These are phyloP conservation scores for Botrytis tulipae DNA, from an alignment of 2,329 filamentous ascomycete genomes.

Conservation along the genomic window DNA sequence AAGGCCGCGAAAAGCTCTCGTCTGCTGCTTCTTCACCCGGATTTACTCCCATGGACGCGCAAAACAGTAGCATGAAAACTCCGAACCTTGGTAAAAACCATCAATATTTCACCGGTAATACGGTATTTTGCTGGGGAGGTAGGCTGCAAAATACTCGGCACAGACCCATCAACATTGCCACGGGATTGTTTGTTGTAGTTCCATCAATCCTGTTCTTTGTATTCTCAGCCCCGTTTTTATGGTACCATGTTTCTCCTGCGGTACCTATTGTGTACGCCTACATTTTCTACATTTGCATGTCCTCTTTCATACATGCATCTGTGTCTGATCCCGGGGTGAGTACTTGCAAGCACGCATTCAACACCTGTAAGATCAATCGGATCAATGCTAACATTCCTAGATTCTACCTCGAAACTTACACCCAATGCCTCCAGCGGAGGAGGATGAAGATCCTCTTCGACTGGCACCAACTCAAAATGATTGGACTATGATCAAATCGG, in stretches of 20 bases:
- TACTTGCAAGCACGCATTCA: conserved; percentile 30
- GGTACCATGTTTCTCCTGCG: conserved; percentile 83
- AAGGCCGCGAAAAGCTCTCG: conserved; percentile 78
- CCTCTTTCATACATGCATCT: conserved; percentile 92
- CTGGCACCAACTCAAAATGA: conserved; percentile 85
- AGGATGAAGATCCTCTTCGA: conserved; percentile 76
- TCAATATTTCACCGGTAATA: conserved; percentile 93
- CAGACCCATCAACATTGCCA: conserved; percentile 84
- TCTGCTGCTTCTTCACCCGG: conserved; percentile 75
- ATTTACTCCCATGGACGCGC: conserved; percentile 50
- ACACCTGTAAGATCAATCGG: conserved; percentile 9
- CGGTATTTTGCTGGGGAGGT: conserved; percentile 81
- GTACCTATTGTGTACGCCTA: conserved; percentile 90
- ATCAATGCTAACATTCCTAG: conserved; percentile 46
- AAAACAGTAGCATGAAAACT: conserved; percentile 32
- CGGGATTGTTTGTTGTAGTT: conserved; percentile 74
- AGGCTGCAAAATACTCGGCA: conserved; percentile 85
- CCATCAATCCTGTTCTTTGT: conserved; percentile 83
- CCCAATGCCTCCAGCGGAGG: conserved; percentile 72
- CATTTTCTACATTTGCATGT: conserved; percentile 84
- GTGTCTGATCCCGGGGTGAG: conserved; percentile 88
- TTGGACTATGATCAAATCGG: conserved; percentile 88
- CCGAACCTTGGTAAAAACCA: conserved; percentile 67
- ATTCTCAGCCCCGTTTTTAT: conserved; percentile 74
- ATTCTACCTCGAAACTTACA: conserved; percentile 92